A percentile compares a stretch with the other conserved stretches of the same genome.
Evolutionary conservation across 805 yeast species (phyloP).

Genomic region (Metschnikowia continentalis): DNA sequence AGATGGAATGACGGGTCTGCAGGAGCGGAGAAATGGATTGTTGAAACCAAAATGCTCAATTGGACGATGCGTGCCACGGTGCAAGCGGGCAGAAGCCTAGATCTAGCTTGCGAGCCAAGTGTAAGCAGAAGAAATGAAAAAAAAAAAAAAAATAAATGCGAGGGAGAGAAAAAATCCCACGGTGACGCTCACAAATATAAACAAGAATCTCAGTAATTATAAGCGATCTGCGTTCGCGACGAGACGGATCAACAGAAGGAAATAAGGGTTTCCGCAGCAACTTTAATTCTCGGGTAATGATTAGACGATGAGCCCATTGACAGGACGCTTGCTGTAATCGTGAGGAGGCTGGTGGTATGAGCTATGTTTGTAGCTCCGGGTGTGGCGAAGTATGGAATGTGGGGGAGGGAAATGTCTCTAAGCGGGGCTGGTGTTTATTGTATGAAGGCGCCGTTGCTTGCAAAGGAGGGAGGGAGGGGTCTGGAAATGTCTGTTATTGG

Average conservation of each 20-base stretch:
- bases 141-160: background rate
- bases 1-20: background rate
- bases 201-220: background rate
- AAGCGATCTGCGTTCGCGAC: slow-evolving; percentile 6
- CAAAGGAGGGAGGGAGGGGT: too few relatives aligned
- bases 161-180: background rate
- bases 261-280: slow-evolving; percentile 1
- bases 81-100: slow-evolving; percentile 4
- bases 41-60: background rate
- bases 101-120: background rate
- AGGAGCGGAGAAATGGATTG: background rate
- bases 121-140: background rate
- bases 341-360: background rate
- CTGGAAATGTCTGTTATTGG: too few relatives aligned
- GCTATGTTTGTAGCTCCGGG: too few relatives aligned
- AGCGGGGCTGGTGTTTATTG: too few relatives aligned
- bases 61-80: background rate
- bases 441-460: too few relatives aligned
- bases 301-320: slow-evolving; percentile 3
- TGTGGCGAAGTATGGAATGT: too few relatives aligned
- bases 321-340: background rate
- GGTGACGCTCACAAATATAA: slow-evolving; percentile 3
- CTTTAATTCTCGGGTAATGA: background rate
- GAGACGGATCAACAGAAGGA: slow-evolving; percentile 1
- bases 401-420: too few relatives aligned